Percentiles rank a stretch among this genome's conserved stretches.
phyloP scores from a whole-genome alignment of 2,329 filamentous ascomycete species.

The Coleophoma cylindrospora region DNA sequence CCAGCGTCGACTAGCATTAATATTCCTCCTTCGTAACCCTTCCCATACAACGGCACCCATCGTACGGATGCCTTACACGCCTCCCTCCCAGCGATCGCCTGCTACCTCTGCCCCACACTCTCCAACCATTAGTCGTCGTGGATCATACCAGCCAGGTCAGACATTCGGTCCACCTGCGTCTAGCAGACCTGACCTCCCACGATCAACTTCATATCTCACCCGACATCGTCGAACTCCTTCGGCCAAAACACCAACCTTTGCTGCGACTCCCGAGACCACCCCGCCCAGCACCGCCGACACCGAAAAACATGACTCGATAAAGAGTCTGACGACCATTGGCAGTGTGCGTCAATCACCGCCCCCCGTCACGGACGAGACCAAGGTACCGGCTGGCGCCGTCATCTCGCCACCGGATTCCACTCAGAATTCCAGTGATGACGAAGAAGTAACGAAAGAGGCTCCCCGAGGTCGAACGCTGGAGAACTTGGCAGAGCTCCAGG shows the following conservation, averaged over 20 bases:
- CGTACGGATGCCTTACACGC: constrained; percentile 80
- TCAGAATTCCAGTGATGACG: constrained; percentile 78
- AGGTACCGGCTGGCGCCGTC: constrained; percentile 78
- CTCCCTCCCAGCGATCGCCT: constrained; percentile 64
- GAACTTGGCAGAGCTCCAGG: constrained; percentile 59
- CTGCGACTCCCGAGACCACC: constrained; percentile 20
- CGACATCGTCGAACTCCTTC: constrained; percentile 58
- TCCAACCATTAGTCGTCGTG: constrained; percentile 51
- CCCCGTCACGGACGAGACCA: constrained; percentile 65
- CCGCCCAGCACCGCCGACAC: constrained; percentile 20
- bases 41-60: constrained; percentile 7
- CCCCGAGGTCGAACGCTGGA: constrained; percentile 19
- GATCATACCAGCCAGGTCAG: constrained; percentile 45
- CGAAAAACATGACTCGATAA: constrained; percentile 17
- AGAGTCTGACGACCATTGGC: constrained; percentile 30
- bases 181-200: constrained; percentile 49
- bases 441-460: constrained; percentile 43
- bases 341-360: constrained; percentile 79
- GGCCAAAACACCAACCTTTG: constrained; percentile 26
- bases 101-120: constrained; percentile 53
- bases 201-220: constrained; percentile 61
- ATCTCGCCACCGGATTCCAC: constrained; percentile 89
- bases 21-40: constrained; percentile 1
- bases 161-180: constrained; percentile 23
- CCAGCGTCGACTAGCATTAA: constrained; percentile 12